Conservation (phyloP, 2,329 filamentous ascomycete species). For the Aspergillus phoenicis region DNA sequence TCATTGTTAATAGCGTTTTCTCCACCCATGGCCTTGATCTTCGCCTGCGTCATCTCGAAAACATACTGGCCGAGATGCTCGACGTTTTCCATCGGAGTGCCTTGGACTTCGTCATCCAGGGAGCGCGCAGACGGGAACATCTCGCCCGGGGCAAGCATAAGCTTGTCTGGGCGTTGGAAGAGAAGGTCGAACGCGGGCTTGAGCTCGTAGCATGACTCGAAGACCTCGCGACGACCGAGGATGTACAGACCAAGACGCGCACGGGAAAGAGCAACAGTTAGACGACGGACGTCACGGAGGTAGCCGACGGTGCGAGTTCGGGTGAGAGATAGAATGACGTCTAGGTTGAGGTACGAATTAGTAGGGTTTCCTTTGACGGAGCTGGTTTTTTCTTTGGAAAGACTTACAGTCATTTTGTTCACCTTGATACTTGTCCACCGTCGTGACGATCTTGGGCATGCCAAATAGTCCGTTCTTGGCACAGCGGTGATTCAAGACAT, state of each 20-base stretch:
- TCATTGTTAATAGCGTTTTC: constrained; percentile 43
- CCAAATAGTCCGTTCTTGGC: constrained; percentile 83
- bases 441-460: constrained; percentile 84
- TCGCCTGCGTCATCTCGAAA: constrained; percentile 87
- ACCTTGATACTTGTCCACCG: constrained; percentile 98
- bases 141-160: constrained; percentile 81
- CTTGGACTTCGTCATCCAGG: constrained; percentile 51
- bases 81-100: constrained; percentile 81
- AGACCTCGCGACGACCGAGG: constrained; percentile 82
- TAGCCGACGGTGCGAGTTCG: constrained; percentile 89
- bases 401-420: constrained; percentile 97
- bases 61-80: constrained; percentile 97
- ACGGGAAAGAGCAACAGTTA: constrained; percentile 92
- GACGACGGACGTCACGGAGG: constrained; percentile 84
- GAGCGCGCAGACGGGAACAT: constrained; percentile 72
- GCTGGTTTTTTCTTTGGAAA: neutral
- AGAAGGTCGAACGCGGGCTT: constrained; percentile 81
- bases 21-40: constrained; percentile 60
- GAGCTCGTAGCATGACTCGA: constrained; percentile 85
- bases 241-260: constrained; percentile 91
- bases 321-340: constrained; percentile 90
- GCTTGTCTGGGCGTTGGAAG: constrained; percentile 74
- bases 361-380: neutral
- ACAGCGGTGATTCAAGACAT: constrained; percentile 83
- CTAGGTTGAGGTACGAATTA: constrained; percentile 49